Percentiles rank a stretch among this genome's conserved stretches.
These are phyloP conservation scores for Scenedesmus sp. DNA, from an alignment of 163 green algal species.

Conservation along the genomic window DNA sequence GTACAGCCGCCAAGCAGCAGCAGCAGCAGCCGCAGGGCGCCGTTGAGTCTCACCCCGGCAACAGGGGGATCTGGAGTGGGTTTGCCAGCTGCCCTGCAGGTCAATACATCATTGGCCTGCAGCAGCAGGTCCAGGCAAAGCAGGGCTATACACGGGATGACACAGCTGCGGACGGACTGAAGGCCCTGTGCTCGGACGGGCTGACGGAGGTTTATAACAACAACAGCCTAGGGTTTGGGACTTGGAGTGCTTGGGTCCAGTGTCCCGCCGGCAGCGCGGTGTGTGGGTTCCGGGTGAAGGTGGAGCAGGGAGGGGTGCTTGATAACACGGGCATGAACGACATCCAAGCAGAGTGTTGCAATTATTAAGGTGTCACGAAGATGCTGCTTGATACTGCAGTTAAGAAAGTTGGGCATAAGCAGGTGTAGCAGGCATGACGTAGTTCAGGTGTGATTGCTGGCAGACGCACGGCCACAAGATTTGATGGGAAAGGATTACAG, in stretches of 20 bases:
- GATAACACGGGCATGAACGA: background rate
- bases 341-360: background rate
- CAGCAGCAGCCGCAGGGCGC: background rate
- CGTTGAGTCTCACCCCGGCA: background rate
- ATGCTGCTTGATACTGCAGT: no score
- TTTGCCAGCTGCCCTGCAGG: background rate
- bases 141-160: background rate
- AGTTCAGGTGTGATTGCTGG: no score
- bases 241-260: background rate
- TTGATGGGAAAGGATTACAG: no score
- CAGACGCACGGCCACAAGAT: no score
- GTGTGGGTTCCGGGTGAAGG: background rate
- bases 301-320: background rate
- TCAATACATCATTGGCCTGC: background rate
- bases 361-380: background rate
- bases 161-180: background rate
- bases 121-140: background rate
- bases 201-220: background rate
- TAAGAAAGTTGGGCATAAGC: no score
- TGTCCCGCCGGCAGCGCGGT: background rate
- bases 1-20: background rate
- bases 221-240: background rate
- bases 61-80: background rate
- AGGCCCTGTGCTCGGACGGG: background rate
- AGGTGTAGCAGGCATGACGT: no score